A percentile compares a stretch with the other conserved stretches of the same genome.
Conservation (phyloP, 2,329 filamentous ascomycete genomes). For the Calonectria hongkongensis region DNA sequence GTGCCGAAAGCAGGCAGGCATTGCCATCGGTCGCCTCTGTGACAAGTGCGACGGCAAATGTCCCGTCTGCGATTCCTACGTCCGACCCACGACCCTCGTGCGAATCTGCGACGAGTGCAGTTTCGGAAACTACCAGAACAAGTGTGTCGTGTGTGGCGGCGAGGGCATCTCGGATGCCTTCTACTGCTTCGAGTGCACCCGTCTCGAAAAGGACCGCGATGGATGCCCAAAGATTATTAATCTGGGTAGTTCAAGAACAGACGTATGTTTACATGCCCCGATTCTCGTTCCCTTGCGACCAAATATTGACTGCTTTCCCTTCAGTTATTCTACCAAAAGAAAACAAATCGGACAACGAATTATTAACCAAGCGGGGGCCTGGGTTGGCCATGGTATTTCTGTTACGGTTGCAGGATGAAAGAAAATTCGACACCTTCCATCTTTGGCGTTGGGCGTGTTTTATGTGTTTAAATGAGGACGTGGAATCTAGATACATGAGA, state of each 20-base stretch:
- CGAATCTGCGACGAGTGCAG: conserved; percentile 99
- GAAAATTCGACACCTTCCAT: conserved; percentile 46
- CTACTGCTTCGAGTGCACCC: conserved; percentile 99
- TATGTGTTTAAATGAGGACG: conserved; percentile 37
- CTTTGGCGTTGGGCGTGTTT: conserved; percentile 50
- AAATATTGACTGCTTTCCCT: conserved; percentile 47
- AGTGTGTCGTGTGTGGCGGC: conserved; percentile 98
- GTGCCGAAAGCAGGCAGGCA: conserved; percentile 99
- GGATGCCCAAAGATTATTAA: conserved; percentile 99
- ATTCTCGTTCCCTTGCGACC: not conserved
- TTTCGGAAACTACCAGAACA: conserved; percentile 99
- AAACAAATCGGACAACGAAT: conserved; percentile 76
- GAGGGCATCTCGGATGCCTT: conserved; percentile 99
- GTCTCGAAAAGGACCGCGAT: conserved; percentile 96
- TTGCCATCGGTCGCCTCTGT: conserved; percentile 98
- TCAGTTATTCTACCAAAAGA: conserved; percentile 79
- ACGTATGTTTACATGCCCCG: conserved; percentile 73
- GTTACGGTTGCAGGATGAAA: conserved; percentile 42
- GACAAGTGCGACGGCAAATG: conserved; percentile 99
- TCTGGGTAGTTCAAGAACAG: conserved; percentile 94
- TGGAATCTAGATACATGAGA: conserved; percentile 42
- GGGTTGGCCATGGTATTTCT: conserved; percentile 65
- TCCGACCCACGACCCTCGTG: conserved; percentile 96
- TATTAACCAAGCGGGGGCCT: conserved; percentile 71
- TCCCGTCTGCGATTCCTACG: conserved; percentile 98